Evolutionary conservation across 192 early-diverging fungal genomes (phyloP), one percentile per base, ranked within the genome.

Genomic region (Rhizophagus clarus): DNA sequence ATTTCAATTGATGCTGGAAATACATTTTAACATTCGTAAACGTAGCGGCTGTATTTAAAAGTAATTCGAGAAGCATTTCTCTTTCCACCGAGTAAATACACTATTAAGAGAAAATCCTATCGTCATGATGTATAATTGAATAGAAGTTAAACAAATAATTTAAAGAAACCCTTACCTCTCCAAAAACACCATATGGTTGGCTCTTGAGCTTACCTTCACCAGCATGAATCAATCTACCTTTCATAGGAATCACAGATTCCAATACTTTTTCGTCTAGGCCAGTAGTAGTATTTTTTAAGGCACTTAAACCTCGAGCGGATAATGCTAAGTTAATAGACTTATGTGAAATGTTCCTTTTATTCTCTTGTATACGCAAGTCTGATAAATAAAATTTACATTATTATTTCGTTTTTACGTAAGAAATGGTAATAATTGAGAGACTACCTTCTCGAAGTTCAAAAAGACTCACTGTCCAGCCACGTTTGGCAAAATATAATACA

Each of bases 281-380:
- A 12, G 93, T 84, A 9, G 94, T 93, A 70, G 92, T 90, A 14
- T 83, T 88, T 61, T 89, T 85, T 77, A 99, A 86, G 24, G 95
- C 96, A 26, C 92, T 90, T 34, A 99, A 83, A 17, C 96, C 97
- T 45, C 97, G 91, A 71, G 88, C 87, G 0, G 96, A 97, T 11
- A 99, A 88, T 8, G 97, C 97, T 82, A 99, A 83, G 78, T 99
- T 99, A 82, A 99, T 99, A 12, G 96, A 97, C 63, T 93, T 89
- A 73, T 94, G 89, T 80, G 83, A 86, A 71, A 88, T 81, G 37
- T 82, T 82, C 32, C 77, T 76, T 72, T 85, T 84, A 70, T 91
- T 85, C 75, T 91, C 89, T 0, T 89, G 90, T 67, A 89, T 61
- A 45, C 94, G 84, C 86, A 91, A 88, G 61, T 93, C 94, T 89